Conservation (phyloP, 129 eudicot species). For the Heracleum sosnowskyi region DNA sequence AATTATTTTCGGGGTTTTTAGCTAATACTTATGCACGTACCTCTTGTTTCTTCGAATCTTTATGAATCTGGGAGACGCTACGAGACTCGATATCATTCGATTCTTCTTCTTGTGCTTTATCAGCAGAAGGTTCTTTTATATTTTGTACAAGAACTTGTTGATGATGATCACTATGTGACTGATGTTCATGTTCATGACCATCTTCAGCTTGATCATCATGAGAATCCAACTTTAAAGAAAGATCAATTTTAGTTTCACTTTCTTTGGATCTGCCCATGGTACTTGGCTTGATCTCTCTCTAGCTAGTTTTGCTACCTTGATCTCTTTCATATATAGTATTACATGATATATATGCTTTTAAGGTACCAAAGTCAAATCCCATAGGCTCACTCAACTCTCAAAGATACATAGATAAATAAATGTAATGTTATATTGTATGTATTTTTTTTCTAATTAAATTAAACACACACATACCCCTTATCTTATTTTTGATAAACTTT, state of each 20-base stretch:
- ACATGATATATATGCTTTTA: conserved; percentile 25
- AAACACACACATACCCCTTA: too few species aligned
- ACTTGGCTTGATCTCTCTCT: neutral
- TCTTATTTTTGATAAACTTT: too few species aligned
- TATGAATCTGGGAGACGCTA: conserved; percentile 14
- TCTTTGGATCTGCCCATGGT: conserved; percentile 26
- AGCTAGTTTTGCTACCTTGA: neutral
- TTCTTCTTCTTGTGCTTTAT: conserved; percentile 19
- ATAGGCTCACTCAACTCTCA: conserved; percentile 28
- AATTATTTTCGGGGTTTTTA: neutral
- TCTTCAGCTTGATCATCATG: conserved; percentile 34
- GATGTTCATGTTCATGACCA: conserved; percentile 1
- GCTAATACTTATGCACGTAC: neutral
- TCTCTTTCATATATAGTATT: neutral
- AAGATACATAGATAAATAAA: conserved; percentile 17
- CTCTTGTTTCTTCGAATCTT: conserved; percentile 28
- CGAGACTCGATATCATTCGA: neutral
- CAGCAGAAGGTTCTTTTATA: conserved; percentile 1
- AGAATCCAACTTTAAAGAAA: conserved; percentile 51
- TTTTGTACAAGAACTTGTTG: conserved; percentile 18
- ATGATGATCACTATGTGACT: conserved; percentile 18
- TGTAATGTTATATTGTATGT: neutral
- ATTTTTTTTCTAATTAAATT: too few species aligned
- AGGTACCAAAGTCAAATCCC: conserved; percentile 86
- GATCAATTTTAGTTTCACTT: conserved; percentile 47